A percentile compares a stretch with the other conserved stretches of the same genome.
Evolutionary conservation across 129 eudicot species (phyloP).

Genomic region (Mikania micrantha): DNA sequence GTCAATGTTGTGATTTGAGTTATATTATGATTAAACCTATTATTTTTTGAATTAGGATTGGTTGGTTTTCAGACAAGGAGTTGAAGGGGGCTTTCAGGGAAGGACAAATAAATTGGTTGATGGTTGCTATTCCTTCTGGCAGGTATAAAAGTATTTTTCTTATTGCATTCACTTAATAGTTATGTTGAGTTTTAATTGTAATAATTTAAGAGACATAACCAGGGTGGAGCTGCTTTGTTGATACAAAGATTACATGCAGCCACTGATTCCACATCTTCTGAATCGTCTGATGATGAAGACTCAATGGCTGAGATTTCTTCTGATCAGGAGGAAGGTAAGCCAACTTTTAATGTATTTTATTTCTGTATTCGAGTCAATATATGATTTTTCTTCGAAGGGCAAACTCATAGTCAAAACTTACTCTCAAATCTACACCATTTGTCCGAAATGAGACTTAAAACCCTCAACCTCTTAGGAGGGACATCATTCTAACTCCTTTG

Average conservation of each 20-base stretch:
- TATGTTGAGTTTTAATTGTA: background rate
- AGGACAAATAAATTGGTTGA: slow-evolving; percentile 95
- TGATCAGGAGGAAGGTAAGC: slow-evolving; percentile 40
- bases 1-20: background rate
- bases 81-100: slow-evolving; percentile 96
- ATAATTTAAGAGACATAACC: slow-evolving; percentile 18
- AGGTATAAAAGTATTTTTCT: slow-evolving; percentile 39
- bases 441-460: no score
- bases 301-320: slow-evolving; percentile 20
- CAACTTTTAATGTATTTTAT: background rate
- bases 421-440: no score
- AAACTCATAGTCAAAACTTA: no score
- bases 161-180: background rate
- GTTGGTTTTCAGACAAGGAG: slow-evolving; percentile 92
- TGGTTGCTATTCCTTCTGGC: slow-evolving; percentile 99
- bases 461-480: no score
- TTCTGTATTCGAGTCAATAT: no score
- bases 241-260: slow-evolving; percentile 52
- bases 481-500: no score
- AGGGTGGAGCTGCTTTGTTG: slow-evolving; percentile 80
- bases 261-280: slow-evolving; percentile 35
- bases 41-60: slow-evolving; percentile 52
- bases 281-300: slow-evolving; percentile 40
- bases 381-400: no score
- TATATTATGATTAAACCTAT: background rate